Evolutionary conservation across 2,329 filamentous ascomycete genomes (phyloP).

Genomic region (Penicillium nordicum): DNA sequence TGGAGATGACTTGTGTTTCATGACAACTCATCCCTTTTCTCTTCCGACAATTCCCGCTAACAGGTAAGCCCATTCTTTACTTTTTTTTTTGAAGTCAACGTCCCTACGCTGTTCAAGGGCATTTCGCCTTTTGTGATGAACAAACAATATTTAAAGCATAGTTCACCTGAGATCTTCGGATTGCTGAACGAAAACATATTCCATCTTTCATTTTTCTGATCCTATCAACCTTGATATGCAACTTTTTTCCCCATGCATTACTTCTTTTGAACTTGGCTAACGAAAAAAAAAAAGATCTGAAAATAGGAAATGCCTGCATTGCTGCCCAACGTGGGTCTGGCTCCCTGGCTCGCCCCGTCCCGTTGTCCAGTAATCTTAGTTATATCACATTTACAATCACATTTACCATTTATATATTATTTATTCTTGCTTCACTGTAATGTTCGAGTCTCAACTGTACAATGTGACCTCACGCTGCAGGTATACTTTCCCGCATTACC

Average conservation of each 20-base stretch:
- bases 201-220: conserved; percentile 41
- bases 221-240: conserved; percentile 8
- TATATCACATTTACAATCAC: neutral
- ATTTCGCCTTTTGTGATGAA: conserved; percentile 33
- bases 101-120: neutral
- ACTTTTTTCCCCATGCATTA: conserved; percentile 4
- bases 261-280: conserved; percentile 13
- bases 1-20: conserved; percentile 2
- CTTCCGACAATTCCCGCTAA: conserved; percentile 7
- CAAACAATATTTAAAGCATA: conserved; percentile 38
- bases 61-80: conserved; percentile 18
- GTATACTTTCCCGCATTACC: conserved; percentile 5
- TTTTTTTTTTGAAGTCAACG: neutral
- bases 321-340: conserved; percentile 36
- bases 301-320: conserved; percentile 22
- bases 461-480: conserved; percentile 6
- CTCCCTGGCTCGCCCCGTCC: conserved; percentile 18
- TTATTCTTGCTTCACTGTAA: neutral
- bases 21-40: conserved; percentile 1
- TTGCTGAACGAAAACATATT: conserved; percentile 41
- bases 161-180: conserved; percentile 44
- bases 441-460: neutral
- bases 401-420: neutral
- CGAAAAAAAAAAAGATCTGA: conserved; percentile 9
- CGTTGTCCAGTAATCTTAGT: conserved; percentile 11